Conservation (phyloP, 768 basidiomycete genomes). For the Tulasnella sp. region DNA sequence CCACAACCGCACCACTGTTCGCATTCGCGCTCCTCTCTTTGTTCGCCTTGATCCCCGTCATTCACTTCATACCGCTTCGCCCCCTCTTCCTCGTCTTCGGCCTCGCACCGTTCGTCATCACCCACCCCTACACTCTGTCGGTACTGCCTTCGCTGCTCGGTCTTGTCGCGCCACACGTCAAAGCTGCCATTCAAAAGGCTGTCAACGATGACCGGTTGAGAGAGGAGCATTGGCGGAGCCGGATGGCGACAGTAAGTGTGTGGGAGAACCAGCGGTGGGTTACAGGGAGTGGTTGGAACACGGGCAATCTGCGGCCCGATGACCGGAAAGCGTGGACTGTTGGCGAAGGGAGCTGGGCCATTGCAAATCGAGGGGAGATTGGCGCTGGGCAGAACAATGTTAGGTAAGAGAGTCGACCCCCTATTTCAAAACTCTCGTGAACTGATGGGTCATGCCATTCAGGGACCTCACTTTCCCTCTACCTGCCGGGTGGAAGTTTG, state of each 20-base stretch:
- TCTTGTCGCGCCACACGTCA: slow-evolving; percentile 25
- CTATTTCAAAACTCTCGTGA: slow-evolving; percentile 1
- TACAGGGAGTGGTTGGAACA: slow-evolving; percentile 24
- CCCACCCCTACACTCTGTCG: slow-evolving; percentile 41
- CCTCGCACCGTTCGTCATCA: slow-evolving; percentile 43
- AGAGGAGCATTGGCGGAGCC: slow-evolving; percentile 56
- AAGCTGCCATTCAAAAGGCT: slow-evolving; percentile 30
- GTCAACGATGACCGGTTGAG: slow-evolving; percentile 59
- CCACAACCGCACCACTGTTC: slow-evolving; percentile 49
- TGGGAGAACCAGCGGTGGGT: slow-evolving; percentile 74
- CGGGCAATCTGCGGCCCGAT: slow-evolving; percentile 40
- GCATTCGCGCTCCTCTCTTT: slow-evolving; percentile 42
- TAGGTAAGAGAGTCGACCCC: slow-evolving; percentile 44
- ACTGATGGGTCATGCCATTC: slow-evolving; percentile 34
- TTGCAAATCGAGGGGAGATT: background rate
- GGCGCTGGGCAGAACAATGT: slow-evolving; percentile 39
- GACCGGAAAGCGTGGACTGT: slow-evolving; percentile 65
- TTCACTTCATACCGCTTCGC: slow-evolving; percentile 35
- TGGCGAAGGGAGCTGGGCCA: slow-evolving; percentile 34
- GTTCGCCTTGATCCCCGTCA: slow-evolving; percentile 28
- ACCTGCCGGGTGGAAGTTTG: slow-evolving; percentile 64
- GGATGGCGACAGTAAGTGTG: slow-evolving; percentile 60
- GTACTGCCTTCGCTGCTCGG: slow-evolving; percentile 32
- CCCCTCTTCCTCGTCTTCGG: slow-evolving; percentile 48
- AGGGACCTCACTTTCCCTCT: slow-evolving; percentile 77